Evolutionary conservation across 257 asterid genomes (phyloP), one percentile per base, ranked within the genome.

Genomic region (Ilex asprella): DNA sequence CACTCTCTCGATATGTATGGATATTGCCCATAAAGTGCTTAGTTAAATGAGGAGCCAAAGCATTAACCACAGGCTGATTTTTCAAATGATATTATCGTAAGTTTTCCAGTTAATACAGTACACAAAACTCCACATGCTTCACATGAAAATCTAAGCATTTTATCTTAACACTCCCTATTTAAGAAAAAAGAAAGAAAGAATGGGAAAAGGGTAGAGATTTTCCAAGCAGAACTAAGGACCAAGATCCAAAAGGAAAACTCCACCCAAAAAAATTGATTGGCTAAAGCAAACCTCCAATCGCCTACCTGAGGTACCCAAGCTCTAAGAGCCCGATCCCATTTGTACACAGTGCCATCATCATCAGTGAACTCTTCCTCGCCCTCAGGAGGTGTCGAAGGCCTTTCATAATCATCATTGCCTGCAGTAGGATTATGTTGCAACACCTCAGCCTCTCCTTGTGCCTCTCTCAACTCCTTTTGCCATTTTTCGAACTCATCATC

Each of bases 221-320:
- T 14, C 50, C 57, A 53, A 53, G 30, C 30, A 2, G 30, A 53
- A 53, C 31, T 53, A 21, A 46, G n/a, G 14, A 10, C 41, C 8
- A 4, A 35, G 41, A 3, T 35, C 41, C 41, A 46, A 46, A 46
- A 10, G 52, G n/a, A 46, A 46, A 53, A 53, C 0, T 7, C 57
- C 30, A 16, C 27, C 27, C 4, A 53, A 53, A 53, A 3, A n/a
- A 15, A 53, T 14, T 10, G 10, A 46, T 46, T 14, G 10, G 54
- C 30, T 6, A 53, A 5, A 53, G 10, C 27, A 53, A 1, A 53
- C 15, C 57, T 15, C 11, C 11, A 53, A 16, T 5, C 15, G 11
- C 53, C 57, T 64, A 92, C 99, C 97, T 93, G 97, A 66, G 99
- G 99, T 67, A 84, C 96, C 99, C 97, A 87, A 43, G 79, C 91